Base-by-base conservation (phyloP, 352 stramenopile genomes). In the Phytophthora vignae region DNA sequence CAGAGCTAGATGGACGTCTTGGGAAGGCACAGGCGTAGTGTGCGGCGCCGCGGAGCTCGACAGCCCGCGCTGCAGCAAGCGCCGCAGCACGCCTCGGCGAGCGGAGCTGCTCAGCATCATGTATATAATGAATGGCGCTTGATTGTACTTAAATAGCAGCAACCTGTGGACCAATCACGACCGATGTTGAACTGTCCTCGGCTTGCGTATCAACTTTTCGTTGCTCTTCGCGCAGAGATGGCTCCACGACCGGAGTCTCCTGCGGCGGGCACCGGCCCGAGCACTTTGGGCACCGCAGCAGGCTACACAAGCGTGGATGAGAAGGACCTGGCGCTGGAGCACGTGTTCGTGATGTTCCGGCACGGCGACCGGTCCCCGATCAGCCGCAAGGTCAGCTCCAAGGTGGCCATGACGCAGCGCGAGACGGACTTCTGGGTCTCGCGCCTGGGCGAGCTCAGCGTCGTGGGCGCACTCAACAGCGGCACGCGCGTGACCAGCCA, bases 311-410 rank as follows among this genome's bases (percentile, higher is more conserved):
- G 10, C 29, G 15, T 71, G 1, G 50, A 75, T 8, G 53, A 74
- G 53, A 25, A 64, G 14, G 64, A 78, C 6, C 64, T 91, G 29
- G 55, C 74, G 67, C 74, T 94, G 36, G 58, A 79, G 50, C 88
- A 95, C 42, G 83, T 95, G 69, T 48, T 87, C n/a, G 79, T 87
- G 60, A 69, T 93, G 64, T 94, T 94, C 59, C 88, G 88, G 12
- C 88, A 95, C 67, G 88, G 88, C 46, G 88, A 95, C 59, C 82
- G 88, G 15, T 92, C 88, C n/a, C 88, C 88, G 4, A 89, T 95
- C 75, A 88, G 83, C 46, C 82, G 81, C 38, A 73, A 64, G 14
- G 71, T 93, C 8, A 83, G 81, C 64, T 8, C 61, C 12, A 79
- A 81, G 7, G 54, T 94, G 57, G 7, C 29, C 19, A 89, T 94